Base-by-base conservation (phyloP, 2,329 filamentous ascomycete species). In the Fusarium tanahbumbuense region DNA sequence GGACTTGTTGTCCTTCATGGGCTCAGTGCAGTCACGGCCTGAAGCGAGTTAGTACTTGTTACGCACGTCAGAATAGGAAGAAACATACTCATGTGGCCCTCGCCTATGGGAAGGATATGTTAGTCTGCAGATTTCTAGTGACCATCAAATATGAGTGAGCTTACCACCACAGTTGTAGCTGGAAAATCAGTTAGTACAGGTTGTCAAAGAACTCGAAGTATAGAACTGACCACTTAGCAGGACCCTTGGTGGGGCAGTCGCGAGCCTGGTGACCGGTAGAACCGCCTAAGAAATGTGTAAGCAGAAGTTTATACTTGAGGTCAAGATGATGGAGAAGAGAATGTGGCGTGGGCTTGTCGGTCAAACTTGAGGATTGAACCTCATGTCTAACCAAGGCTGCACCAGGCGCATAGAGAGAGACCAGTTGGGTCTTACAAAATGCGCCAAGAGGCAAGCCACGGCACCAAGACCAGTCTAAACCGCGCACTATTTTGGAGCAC, bases 21-120 rank as follows among this genome's bases (percentile, higher is more conserved):
- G 91, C 81, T 93, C 90, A 70, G 92, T 90, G 87, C 95, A 98
- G 80, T 98, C 95, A 82, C 94, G 93, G 88, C 92, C 91, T 92
- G 34, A n/a, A 68, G 28, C 40, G 53, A 10, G 45, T 76, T 58
- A 77, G 70, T 20, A 18, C 41, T 34, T 16, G 13, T 30, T 13
- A 16, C 25, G 15, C n/a, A 16, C 10, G 27, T 25, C 2, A 41
- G 15, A 7, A 18, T 27, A n/a, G 45, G n/a, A 60, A 55, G n/a
- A 60, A 55, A 85, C 89, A 83, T 86, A 92, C 91, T 93, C 83
- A 95, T 91, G 81, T 95, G 93, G 74, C 93, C 92, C 84, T 88
- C 86, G 77, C 82, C 84, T 83, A 71, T 70, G 70, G 67, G 67
- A 56, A 44, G 65, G 60, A 67, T 62, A 63, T 74, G 68, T 80